A percentile compares a stretch with the other conserved stretches of the same genome.
Conservation (phyloP, 441 rosid genomes). For the Adansonia rubrostipa region DNA sequence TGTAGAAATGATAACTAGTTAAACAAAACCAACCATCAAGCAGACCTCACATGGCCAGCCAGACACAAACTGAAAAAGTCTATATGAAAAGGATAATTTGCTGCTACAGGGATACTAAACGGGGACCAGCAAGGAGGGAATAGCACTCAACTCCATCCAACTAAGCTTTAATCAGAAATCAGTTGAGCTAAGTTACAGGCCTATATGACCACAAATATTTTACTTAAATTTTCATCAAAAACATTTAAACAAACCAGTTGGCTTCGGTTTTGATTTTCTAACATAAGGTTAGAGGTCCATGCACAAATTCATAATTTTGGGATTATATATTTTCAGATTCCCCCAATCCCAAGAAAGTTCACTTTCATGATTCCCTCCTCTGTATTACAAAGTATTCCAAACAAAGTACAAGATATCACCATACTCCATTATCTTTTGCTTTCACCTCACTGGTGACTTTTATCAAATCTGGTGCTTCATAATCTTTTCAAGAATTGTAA, state of each 20-base stretch:
- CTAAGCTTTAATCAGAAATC: background rate
- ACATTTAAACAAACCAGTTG: background rate
- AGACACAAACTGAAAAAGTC: background rate
- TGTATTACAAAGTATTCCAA: conserved; percentile 14
- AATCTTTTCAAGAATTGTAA: conserved; percentile 5
- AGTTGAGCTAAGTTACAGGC: background rate
- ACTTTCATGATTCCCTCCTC: background rate
- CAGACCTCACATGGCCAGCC: background rate
- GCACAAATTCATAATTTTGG: background rate
- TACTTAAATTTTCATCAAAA: conserved; percentile 2
- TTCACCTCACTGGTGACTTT: background rate
- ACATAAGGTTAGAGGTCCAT: background rate
- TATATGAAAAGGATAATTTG: background rate
- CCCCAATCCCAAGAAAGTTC: background rate
- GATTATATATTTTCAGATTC: conserved; percentile 2
- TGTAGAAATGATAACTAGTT: background rate
- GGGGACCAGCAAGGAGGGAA: background rate
- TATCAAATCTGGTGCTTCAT: background rate
- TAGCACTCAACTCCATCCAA: background rate
- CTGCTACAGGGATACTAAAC: background rate
- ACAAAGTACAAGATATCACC: conserved; percentile 1
- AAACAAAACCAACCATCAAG: background rate
- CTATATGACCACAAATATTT: background rate
- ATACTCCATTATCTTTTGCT: background rate
- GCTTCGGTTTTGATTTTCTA: background rate